These are phyloP conservation scores for Fonsecaea pugnacius DNA, from an alignment of 2,329 filamentous ascomycete genomes.

Conservation along the genomic window DNA sequence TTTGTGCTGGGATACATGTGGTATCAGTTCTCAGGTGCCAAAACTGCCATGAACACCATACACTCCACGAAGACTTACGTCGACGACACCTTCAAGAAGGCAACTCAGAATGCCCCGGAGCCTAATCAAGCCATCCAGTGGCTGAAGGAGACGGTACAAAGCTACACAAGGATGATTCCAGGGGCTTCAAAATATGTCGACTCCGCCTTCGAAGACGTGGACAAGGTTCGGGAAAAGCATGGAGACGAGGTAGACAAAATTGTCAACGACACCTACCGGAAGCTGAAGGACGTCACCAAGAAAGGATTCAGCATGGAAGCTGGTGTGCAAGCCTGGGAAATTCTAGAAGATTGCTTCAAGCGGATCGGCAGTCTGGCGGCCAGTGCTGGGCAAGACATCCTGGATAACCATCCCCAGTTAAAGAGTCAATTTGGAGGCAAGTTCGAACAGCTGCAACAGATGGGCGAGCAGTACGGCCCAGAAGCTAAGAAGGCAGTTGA, in stretches of 20 bases:
- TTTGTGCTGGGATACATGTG: slow-evolving; percentile 55
- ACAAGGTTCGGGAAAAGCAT: slow-evolving; percentile 69
- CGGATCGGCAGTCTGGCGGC: slow-evolving; percentile 65
- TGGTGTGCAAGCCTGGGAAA: slow-evolving; percentile 63
- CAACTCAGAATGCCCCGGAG: slow-evolving; percentile 66
- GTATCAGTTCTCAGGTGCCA: slow-evolving; percentile 60
- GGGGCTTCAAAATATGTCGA: slow-evolving; percentile 72
- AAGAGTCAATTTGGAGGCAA: slow-evolving; percentile 74
- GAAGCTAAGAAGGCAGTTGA: slow-evolving; percentile 78
- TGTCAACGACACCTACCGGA: slow-evolving; percentile 67
- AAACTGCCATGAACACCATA: slow-evolving; percentile 54
- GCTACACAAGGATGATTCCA: slow-evolving; percentile 73
- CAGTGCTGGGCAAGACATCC: slow-evolving; percentile 66
- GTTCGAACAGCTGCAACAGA: slow-evolving; percentile 69
- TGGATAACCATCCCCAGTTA: slow-evolving; percentile 73
- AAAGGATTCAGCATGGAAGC: slow-evolving; percentile 67
- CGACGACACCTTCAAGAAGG: slow-evolving; percentile 62
- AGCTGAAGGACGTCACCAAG: slow-evolving; percentile 66
- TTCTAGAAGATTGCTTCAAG: slow-evolving; percentile 65
- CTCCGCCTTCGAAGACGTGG: slow-evolving; percentile 70
- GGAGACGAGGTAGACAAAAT: slow-evolving; percentile 71
- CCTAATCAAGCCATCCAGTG: slow-evolving; percentile 69
- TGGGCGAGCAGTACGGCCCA: slow-evolving; percentile 72
- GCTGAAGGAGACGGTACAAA: slow-evolving; percentile 68
- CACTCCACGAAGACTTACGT: slow-evolving; percentile 66